Evolutionary conservation across 768 basidiomycete genomes (phyloP), one percentile per base, ranked within the genome.

Genomic region (Saitozyma podzolica): DNA sequence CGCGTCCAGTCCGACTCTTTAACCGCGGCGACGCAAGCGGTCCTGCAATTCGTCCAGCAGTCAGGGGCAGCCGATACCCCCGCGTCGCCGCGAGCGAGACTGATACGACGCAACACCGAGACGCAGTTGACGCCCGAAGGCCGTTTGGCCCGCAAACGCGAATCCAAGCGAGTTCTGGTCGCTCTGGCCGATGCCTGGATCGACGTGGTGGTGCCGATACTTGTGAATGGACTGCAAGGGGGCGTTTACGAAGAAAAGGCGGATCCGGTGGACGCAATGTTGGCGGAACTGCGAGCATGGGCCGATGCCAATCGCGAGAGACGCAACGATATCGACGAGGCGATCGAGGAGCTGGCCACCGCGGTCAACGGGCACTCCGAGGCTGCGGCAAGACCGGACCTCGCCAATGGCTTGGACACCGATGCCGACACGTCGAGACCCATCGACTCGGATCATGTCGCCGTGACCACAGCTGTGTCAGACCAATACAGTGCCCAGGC

Each of bases 51-150:
- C 40, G 48, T 61, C 43, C 48, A 62, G 17, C 29, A 56, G 11
- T 45, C 47, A 20, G 43, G 45, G 14, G 61, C 54, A 0, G 9
- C 51, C 9, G 58, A 70, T 37, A 64, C 73, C 14, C 66, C 66
- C 0, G 69, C 72, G 7, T 70, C 74, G 3, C 72, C 74, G 20
- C 63, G 72, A 10, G 58, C 69, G 7, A 65, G 69, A 52, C 59
- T 76, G 13, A 50, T 71, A 11, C 61, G 72, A 40, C 63, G 69
- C 19, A 76, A 69, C 43, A 69, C 72, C 39, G 72, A 76, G 40
- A 69, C 68, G 0, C 63, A 55, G 48, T 58, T 71, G 40, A 64
- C 74, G 9, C 67, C 66, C 13, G 72, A 69, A 43, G 58, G 63
- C 8, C 57, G 72, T 48, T 58, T 65, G 8, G 63, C 62, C 3